These are phyloP conservation scores for Blastobotrys malaysiensis DNA, from an alignment of 1,139 yeast species.

Conservation along the genomic window DNA sequence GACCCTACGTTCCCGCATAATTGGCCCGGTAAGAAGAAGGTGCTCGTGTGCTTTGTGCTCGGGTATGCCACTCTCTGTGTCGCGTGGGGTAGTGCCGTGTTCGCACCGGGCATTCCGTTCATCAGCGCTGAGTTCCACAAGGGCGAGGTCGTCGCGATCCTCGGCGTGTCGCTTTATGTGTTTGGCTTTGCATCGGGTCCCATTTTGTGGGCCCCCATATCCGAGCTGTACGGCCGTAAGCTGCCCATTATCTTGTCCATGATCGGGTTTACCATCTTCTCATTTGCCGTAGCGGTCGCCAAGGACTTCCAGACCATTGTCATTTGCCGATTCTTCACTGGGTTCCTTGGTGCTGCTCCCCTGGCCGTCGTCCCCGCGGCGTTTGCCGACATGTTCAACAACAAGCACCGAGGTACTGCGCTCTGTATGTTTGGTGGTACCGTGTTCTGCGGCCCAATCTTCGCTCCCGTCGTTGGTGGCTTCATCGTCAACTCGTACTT, in stretches of 20 bases:
- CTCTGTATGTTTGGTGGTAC: slow-evolving; percentile 58
- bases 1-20: slow-evolving; percentile 50
- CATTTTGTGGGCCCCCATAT: slow-evolving; percentile 71
- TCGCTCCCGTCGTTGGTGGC: slow-evolving; percentile 52
- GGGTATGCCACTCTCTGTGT: slow-evolving; percentile 37
- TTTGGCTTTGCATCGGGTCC: slow-evolving; percentile 84
- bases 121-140: slow-evolving; percentile 30
- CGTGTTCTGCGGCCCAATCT: slow-evolving; percentile 69
- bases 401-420: slow-evolving; percentile 61
- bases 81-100: slow-evolving; percentile 42
- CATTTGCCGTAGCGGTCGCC: slow-evolving; percentile 68
- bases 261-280: slow-evolving; percentile 55
- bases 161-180: slow-evolving; percentile 68
- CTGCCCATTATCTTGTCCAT: slow-evolving; percentile 49
- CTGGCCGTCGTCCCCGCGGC: slow-evolving; percentile 80
- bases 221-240: slow-evolving; percentile 70
- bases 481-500: slow-evolving; percentile 34
- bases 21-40: slow-evolving; percentile 38
- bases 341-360: slow-evolving; percentile 55
- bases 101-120: slow-evolving; percentile 33
- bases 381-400: slow-evolving; percentile 68
- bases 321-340: slow-evolving; percentile 70
- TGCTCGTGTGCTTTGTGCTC: slow-evolving; percentile 30
- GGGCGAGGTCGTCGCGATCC: slow-evolving; percentile 30
- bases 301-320: slow-evolving; percentile 66